Evolutionary conservation across 306 rosid species (phyloP), one percentile per base, ranked within the genome.

Genomic region (Malus fusca): DNA sequence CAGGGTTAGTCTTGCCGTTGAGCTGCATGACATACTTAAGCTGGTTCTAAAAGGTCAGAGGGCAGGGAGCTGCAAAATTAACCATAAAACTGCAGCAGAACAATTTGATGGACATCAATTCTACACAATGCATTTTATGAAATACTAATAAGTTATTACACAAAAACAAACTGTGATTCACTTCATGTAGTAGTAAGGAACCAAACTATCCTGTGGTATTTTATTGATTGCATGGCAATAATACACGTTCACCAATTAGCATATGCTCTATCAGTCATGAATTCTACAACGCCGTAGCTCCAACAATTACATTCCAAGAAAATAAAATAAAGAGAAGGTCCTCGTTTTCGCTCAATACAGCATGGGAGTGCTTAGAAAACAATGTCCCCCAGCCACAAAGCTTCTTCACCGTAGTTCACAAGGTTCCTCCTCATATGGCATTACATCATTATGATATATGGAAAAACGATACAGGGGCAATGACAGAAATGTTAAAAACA

Each of bases 211-310:
- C 78, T 82, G 89, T 88, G 87, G 75, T 79, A 80, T 89, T 87
- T 90, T 89, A 89, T 92, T 92, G 75, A 78, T 86, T 85, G 84
- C 94, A 85, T 67, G 83, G 85, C 83, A 87, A 88, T 90, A 84
- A 83, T 88, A 87, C 88, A 88, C 81, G 85, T 84, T 87, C 89
- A 84, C 86, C 89, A 90, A 90, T 90, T 89, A 88, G 88, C 87
- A 86, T 78, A 85, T 80, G 88, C 85, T 88, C 90, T 84, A 88
- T 89, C 87, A 77, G 82, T 85, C 85, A 73, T 85, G 84, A 85
- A 85, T 84, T 90, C 92, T 88, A 88, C 90, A 86, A 62, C 67
- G 81, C 88, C 77, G 68, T 87, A 88, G 80, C 91, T 90, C 88
- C 90, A 90, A 82, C 89, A 87, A 89, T 87, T 90, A 90, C 89